Evolutionary conservation across 2,329 filamentous ascomycete genomes (phyloP).

Genomic region (Xylaria sp.): DNA sequence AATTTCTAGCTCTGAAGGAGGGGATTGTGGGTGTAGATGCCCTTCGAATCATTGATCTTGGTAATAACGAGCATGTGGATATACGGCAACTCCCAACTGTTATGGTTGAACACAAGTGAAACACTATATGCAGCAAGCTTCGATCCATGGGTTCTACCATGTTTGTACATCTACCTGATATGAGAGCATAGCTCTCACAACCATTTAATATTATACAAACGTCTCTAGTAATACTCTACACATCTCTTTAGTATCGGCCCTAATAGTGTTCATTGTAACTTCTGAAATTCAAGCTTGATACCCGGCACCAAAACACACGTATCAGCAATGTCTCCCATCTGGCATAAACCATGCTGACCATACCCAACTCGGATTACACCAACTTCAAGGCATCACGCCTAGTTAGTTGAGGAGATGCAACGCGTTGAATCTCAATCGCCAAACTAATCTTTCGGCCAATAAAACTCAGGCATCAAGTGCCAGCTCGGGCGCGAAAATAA

Average conservation of each 20-base stretch:
- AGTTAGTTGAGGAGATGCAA: no score
- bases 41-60: conserved; percentile 77
- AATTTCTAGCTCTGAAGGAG: conserved; percentile 74
- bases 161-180: conserved; percentile 14
- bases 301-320: no score
- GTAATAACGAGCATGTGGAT: conserved; percentile 80
- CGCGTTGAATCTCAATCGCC: no score
- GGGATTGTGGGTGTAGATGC: conserved; percentile 79
- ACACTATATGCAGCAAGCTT: background rate
- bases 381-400: no score
- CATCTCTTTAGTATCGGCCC: background rate
- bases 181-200: background rate
- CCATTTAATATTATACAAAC: background rate
- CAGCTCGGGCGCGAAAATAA: no score
- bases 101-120: conserved; percentile 58
- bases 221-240: background rate
- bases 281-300: no score
- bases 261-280: no score
- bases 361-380: no score
- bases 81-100: conserved; percentile 79
- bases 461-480: no score
- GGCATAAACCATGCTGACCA: no score
- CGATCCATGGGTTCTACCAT: conserved; percentile 2
- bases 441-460: no score
- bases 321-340: no score